phyloP scores from a whole-genome alignment of 1,284 basidiomycete species.

The Trichosporon ovoides region DNA sequence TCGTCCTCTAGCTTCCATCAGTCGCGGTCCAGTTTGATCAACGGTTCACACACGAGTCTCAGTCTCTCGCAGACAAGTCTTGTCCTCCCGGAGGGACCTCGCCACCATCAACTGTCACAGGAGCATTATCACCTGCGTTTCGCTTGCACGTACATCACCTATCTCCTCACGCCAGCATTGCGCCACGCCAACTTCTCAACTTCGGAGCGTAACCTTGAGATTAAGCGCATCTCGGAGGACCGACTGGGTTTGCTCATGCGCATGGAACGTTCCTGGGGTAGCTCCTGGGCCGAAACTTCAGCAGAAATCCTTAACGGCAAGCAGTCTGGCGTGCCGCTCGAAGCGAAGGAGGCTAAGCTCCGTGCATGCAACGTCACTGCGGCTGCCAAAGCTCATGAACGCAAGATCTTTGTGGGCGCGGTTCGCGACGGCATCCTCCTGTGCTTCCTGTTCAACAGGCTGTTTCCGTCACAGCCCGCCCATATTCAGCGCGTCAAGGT shows the following conservation, averaged over 20 bases:
- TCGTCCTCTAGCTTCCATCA: background rate
- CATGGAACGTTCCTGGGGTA: constrained; percentile 67
- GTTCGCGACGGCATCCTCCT: constrained; percentile 76
- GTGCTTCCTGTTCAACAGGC: constrained; percentile 56
- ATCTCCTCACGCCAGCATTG: constrained; percentile 34
- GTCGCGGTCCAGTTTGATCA: constrained; percentile 9
- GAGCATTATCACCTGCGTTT: constrained; percentile 45
- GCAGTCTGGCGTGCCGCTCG: constrained; percentile 15
- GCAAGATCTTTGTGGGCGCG: constrained; percentile 63
- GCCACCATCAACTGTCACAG: constrained; percentile 23
- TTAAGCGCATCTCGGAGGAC: constrained; percentile 60
- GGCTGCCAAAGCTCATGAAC: constrained; percentile 65
- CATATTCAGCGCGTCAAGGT: constrained; percentile 38
- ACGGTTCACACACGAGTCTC: constrained; percentile 12
- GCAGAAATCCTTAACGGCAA: constrained; percentile 17
- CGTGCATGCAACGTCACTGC: constrained; percentile 51
- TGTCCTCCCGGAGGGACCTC: constrained; percentile 12
- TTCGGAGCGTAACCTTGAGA: constrained; percentile 30
- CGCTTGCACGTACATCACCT: constrained; percentile 39
- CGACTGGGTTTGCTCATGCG: constrained; percentile 59
- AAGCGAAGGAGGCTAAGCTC: constrained; percentile 46
- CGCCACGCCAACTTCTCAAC: constrained; percentile 24
- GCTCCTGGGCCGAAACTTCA: constrained; percentile 49
- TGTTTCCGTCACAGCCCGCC: constrained; percentile 33
- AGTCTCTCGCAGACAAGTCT: constrained; percentile 18